A percentile compares a stretch with the other conserved stretches of the same genome.
These are phyloP conservation scores for Yamadazyma sp. DNA, from an alignment of 805 yeast species.

Conservation along the genomic window DNA sequence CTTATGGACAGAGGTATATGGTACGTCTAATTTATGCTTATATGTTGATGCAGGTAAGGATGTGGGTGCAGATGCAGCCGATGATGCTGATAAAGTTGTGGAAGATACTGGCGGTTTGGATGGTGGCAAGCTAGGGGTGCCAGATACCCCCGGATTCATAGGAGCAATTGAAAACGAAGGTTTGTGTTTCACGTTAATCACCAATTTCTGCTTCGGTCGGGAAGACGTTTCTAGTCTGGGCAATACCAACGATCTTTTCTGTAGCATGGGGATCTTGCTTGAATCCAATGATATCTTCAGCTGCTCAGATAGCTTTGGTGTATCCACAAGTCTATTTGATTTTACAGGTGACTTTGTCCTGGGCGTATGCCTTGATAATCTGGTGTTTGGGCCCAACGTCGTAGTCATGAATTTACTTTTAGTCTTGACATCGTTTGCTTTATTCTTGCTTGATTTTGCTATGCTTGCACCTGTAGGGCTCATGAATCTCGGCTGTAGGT, in stretches of 20 bases:
- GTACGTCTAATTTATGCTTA: constrained; percentile 1
- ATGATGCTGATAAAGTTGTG: too few relatives aligned
- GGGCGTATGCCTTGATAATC: constrained; percentile 22
- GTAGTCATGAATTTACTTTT: constrained; percentile 39
- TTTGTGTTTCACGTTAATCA: constrained; percentile 24
- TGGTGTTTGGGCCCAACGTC: constrained; percentile 32
- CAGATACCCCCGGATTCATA: too few relatives aligned
- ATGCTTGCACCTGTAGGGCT: constrained; percentile 33
- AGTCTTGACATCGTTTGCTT: constrained; percentile 5
- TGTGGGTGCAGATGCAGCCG: not conserved
- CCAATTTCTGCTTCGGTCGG: constrained; percentile 28
- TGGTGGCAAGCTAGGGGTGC: too few relatives aligned
- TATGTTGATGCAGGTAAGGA: not conserved
- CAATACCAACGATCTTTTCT: constrained; percentile 25
- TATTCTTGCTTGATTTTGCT: constrained; percentile 16
- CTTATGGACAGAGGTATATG: constrained; percentile 3
- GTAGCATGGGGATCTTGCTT: constrained; percentile 20
- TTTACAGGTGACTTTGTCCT: constrained; percentile 15
- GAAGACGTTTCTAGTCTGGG: constrained; percentile 20
- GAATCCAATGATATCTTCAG: constrained; percentile 19
- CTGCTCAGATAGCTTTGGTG: not conserved
- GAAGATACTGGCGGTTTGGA: not conserved
- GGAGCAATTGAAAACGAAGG: constrained; percentile 1
- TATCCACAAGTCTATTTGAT: not conserved
- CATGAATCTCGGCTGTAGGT: constrained; percentile 20